Evolutionary conservation across 352 stramenopile species (phyloP), one percentile per base, ranked within the genome.

Genomic region (Globisporangium iwayamae): DNA sequence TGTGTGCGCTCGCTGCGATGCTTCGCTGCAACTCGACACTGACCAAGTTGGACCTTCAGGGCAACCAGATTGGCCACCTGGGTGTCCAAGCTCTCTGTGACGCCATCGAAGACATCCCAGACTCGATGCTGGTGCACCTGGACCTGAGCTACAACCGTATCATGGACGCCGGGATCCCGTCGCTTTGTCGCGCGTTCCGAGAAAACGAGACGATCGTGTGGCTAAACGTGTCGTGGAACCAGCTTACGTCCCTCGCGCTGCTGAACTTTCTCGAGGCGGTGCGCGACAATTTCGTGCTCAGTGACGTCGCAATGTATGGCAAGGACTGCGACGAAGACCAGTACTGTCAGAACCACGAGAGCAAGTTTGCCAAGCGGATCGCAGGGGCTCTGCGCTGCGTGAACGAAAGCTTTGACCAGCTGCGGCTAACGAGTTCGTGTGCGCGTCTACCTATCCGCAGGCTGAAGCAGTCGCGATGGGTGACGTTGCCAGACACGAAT

Each of bases 181-280:
- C 70, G 30, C 60, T 93, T 13, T 75, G 74, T 8, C 69, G 67
- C 25, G 79, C 76, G 2, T 56, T 93, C 0, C 60, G 72, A 47
- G 82, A 91, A 60, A 93, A 93, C 56, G 85, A 93, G 56, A 91
- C 85, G 28, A 66, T 93, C 13, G 71, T 82, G 51, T 76, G 66
- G 43, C 75, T 90, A 3, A 70, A 93, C 60, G 56, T 89, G 14
- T 91, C 78, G 43, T 89, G 72, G 81, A 93, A 91, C 45, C 78
- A 77, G 22, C 65, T 88, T 11, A 78, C 68, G 3, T 78, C 81
- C 3, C 64, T 66, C 6, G 74, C 71, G 25, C 58, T 89, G 4
- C 69, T 90, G 7, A 48, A 53, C 4, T 56, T 93, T 22, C 63
- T 90, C 13, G 59, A 58, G 2, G 67, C 70, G 10, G 41, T 90